Percentiles rank a stretch among this genome's conserved stretches.
phyloP scores from a whole-genome alignment of 352 stramenopile genomes.

The Globisporangium spinosum region DNA sequence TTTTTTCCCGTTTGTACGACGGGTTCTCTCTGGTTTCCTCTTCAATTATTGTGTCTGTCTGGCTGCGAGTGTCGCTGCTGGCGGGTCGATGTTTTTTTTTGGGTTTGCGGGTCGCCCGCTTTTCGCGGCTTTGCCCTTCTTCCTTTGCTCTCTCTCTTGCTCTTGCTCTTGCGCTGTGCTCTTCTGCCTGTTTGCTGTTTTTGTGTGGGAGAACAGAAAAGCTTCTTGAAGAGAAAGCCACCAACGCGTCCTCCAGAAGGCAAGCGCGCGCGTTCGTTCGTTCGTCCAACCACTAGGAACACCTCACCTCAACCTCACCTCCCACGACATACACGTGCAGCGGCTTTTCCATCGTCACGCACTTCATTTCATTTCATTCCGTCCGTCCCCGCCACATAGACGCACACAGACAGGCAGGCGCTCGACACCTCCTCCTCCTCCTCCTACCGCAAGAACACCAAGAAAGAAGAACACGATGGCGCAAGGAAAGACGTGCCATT shows the following conservation, averaged over 20 bases:
- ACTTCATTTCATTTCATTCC: background rate
- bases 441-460: background rate
- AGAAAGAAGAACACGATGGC: conserved; percentile 48
- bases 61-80: background rate
- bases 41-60: background rate
- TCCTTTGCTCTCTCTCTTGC: background rate
- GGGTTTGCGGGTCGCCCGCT: background rate
- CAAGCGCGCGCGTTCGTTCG: conserved; percentile 12
- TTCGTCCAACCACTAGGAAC: too few relatives aligned
- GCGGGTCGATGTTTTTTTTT: too few relatives aligned
- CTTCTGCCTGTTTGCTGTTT: background rate
- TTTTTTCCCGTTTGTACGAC: background rate
- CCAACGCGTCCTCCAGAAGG: conserved; percentile 4
- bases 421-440: background rate
- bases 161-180: background rate
- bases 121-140: background rate
- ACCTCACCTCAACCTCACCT: too few relatives aligned
- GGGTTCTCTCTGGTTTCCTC: background rate
- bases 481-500: conserved; percentile 90
- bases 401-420: background rate
- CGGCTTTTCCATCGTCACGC: background rate
- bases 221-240: conserved; percentile 18
- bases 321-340: background rate
- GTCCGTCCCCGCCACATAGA: background rate
- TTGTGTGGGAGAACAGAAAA: conserved; percentile 17